Evolutionary conservation across 148 eudicot genomes (phyloP), one percentile per base, ranked within the genome.

Genomic region (Vaccinium darrowii): DNA sequence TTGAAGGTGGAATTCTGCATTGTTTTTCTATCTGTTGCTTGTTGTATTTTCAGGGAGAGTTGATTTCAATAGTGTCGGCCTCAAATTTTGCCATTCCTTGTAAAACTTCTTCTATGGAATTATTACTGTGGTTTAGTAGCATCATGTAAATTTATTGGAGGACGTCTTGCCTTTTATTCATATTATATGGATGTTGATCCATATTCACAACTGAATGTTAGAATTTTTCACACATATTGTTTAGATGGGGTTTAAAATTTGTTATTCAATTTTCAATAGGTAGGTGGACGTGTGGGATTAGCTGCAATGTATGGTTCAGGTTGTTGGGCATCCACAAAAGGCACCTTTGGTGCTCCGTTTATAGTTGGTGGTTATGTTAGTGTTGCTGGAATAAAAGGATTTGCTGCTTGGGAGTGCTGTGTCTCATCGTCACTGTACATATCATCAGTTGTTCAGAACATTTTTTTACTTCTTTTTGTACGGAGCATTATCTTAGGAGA

Each of bases 241-340:
- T 58, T 69, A 54, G 81, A 75, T 18, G 54, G 77, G 39, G 1
- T 50, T 79, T 69, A 81, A 80, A 60, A 54, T 56, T 73, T 47
- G 16, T 16, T n/a, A 76, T 67, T 73, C 67, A 39, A 60, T 50
- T n/a, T 87, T 18, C 33, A 12, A 62, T 92, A 97, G 99, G 95
- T 94, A 50, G 91, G 96, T 79, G 99, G 99, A 50, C 94, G 97
- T 85, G 98, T 97, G 90, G 99, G 99, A 51, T 87, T 97, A 87
- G 99, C 98, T 8, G 99, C 94, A 85, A 94, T 78, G 86, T 97
- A 95, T 86, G 99, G 98, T 79, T 88, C 94, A 72, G 98, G 99
- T 83, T 97, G 99, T 85, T 97, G 99, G 98, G 99, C 99, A 79
- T 93, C 96, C 81, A 88, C 97, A 21, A 94, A 88, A 85, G 92